phyloP scores from a whole-genome alignment of 2,329 filamentous ascomycete species.

The Sarocladium strictum region DNA sequence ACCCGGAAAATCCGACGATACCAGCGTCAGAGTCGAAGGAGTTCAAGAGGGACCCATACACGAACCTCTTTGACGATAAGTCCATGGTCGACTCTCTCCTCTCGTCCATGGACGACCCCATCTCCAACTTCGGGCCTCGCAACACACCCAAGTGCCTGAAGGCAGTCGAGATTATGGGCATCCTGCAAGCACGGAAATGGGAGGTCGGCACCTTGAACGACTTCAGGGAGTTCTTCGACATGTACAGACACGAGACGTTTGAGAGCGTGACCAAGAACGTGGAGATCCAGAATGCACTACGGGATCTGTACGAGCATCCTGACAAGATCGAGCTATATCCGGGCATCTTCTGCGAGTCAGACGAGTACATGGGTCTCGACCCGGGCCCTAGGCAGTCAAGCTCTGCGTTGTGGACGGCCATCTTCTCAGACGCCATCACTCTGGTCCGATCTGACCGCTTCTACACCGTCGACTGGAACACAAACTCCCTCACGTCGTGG shows the following conservation, averaged over 20 bases:
- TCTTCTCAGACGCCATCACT: conserved; percentile 54
- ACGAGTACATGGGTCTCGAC: conserved; percentile 46
- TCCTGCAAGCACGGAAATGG: conserved; percentile 56
- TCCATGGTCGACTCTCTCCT: conserved; percentile 52
- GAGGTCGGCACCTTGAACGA: conserved; percentile 57
- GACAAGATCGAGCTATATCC: conserved; percentile 67
- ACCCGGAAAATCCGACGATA: conserved; percentile 31
- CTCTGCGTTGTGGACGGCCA: conserved; percentile 24
- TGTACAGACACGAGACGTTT: conserved; percentile 51
- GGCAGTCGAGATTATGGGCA: conserved; percentile 57
- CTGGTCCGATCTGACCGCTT: conserved; percentile 55
- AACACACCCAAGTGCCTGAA: conserved; percentile 54
- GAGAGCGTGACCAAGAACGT: conserved; percentile 52
- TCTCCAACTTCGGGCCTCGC: conserved; percentile 52
- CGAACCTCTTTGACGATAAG: conserved; percentile 32
- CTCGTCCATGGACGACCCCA: conserved; percentile 54
- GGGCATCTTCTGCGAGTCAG: conserved; percentile 35
- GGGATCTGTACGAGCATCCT: conserved; percentile 55
- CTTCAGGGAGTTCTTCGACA: conserved; percentile 56
- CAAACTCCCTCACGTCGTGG: conserved; percentile 36
- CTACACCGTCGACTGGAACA: conserved; percentile 44
- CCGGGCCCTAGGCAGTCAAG: conserved; percentile 36
- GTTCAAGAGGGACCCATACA: conserved; percentile 30
- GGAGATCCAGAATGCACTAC: conserved; percentile 48
- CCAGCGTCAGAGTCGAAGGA: conserved; percentile 40